Conservation (phyloP, 768 basidiomycete genomes). For the Galerina marginata region DNA sequence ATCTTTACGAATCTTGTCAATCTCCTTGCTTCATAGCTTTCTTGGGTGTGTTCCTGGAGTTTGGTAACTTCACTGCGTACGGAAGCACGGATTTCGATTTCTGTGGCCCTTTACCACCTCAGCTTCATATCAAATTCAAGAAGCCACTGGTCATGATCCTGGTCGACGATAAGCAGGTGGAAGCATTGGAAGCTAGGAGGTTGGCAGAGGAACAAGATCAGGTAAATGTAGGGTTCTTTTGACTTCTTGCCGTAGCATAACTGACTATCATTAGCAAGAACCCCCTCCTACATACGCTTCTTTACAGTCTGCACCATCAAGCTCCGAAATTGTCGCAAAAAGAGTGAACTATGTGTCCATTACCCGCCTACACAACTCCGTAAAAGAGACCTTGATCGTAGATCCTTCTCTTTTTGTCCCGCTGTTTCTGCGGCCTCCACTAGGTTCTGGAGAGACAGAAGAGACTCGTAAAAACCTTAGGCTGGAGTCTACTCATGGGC, state of each 20-base stretch:
- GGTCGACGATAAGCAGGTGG: slow-evolving; percentile 33
- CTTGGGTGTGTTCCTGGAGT: too few species aligned
- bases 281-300: slow-evolving; percentile 40
- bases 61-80: too few species aligned
- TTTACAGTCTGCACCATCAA: slow-evolving; percentile 21
- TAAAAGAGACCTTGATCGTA: slow-evolving; percentile 33
- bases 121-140: too few species aligned
- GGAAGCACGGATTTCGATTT: too few species aligned
- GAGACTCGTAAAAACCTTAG: slow-evolving; percentile 32
- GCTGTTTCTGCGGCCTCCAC: slow-evolving; percentile 28
- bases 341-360: slow-evolving; percentile 34
- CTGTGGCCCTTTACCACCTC: too few species aligned
- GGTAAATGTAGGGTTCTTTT: slow-evolving; percentile 15
- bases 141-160: slow-evolving; percentile 23
- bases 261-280: slow-evolving; percentile 23
- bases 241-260: background rate
- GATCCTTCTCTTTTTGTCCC: slow-evolving; percentile 36
- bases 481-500: slow-evolving; percentile 35
- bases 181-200: slow-evolving; percentile 29
- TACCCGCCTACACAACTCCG: slow-evolving; percentile 28
- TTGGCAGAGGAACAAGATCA: slow-evolving; percentile 31
- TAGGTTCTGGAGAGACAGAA: slow-evolving; percentile 31
- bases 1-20: too few species aligned
- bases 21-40: too few species aligned
- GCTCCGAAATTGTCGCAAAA: slow-evolving; percentile 18